Evolutionary conservation across 2,329 filamentous ascomycete species (phyloP), one percentile per base, ranked within the genome.

Genomic region (Aspergillus cejpii): DNA sequence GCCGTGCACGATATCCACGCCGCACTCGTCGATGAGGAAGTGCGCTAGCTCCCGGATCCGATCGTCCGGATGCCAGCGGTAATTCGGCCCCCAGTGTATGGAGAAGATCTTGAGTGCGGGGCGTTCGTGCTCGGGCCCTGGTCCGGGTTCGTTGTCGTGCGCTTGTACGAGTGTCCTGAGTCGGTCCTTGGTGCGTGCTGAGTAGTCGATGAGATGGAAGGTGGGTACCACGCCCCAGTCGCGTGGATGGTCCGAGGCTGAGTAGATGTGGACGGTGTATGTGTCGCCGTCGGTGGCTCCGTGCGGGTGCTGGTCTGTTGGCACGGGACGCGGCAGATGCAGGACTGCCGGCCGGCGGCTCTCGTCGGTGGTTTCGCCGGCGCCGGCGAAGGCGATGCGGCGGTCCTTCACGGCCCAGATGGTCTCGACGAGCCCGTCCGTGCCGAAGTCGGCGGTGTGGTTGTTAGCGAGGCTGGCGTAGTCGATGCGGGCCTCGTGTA

Each of bases 21-120:
- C 67, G 38, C 67, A 69, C 50, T 68, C 66, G 38, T 69, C 65
- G 37, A 70, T 55, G 14, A 70, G 48, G 42, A 67, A 70, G 45
- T 64, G 67, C 12, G 67, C 67, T 10, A 69, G 48, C 4, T 54
- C 51, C 1, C 54, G 54, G 28, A 68, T 68, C 14, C 60, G 48
- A 2, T 49, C 46, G 1, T 53, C 48, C 0, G 67, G 65, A 7
- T 56, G 50, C 67, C 67, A 70, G 0, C 45, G 26, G 48, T 70
- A 70, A 39, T 70, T 70, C 1, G 66, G 63, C 1, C 66, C 67
- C 67, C 67, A 70, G 44, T 70, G 67, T 3, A 70, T 53, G 0
- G 63, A 67, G 51, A 67, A 67, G 10, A 70, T 53, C 42, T 67
- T 69, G 26, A 70, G 48, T 1, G 56, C 55, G 0, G 59, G 51